Conservation (phyloP, 2,329 filamentous ascomycete species). For the Aspergillus niger region DNA sequence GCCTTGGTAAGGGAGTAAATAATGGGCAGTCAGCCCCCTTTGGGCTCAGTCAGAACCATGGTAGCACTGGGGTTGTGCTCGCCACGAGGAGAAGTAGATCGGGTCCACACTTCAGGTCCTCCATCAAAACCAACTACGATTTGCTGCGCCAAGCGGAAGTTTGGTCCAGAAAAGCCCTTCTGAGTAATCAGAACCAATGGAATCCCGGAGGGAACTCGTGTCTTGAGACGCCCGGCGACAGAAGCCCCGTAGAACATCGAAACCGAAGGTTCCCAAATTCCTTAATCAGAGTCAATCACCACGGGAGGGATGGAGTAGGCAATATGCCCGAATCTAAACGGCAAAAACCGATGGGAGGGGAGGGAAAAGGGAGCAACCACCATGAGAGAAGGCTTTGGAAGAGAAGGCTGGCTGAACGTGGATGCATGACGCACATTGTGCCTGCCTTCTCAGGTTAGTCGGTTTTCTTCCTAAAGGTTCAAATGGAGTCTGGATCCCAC, state of each 20-base stretch:
- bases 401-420: slow-evolving; percentile 12
- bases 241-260: slow-evolving; percentile 4
- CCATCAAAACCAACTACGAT: slow-evolving; percentile 12
- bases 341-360: not conserved
- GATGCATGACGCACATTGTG: slow-evolving; percentile 17
- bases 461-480: slow-evolving; percentile 6
- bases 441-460: slow-evolving; percentile 16
- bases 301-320: not conserved
- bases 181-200: slow-evolving; percentile 1
- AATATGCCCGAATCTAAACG: not conserved
- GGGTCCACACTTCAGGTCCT: slow-evolving; percentile 20
- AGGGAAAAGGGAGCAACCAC: not conserved
- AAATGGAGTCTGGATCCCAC: slow-evolving; percentile 11
- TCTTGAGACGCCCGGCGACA: not conserved
- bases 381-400: not conserved
- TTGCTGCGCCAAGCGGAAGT: slow-evolving; percentile 9
- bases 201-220: not conserved
- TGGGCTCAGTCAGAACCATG: slow-evolving; percentile 17
- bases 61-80: slow-evolving; percentile 12
- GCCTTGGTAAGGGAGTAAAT: not conserved
- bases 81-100: slow-evolving; percentile 23
- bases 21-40: not conserved
- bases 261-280: not conserved
- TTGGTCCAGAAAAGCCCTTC: not conserved
- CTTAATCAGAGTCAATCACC: not conserved